Base-by-base conservation (phyloP, 768 basidiomycete genomes). In the Mycena vitilis region DNA sequence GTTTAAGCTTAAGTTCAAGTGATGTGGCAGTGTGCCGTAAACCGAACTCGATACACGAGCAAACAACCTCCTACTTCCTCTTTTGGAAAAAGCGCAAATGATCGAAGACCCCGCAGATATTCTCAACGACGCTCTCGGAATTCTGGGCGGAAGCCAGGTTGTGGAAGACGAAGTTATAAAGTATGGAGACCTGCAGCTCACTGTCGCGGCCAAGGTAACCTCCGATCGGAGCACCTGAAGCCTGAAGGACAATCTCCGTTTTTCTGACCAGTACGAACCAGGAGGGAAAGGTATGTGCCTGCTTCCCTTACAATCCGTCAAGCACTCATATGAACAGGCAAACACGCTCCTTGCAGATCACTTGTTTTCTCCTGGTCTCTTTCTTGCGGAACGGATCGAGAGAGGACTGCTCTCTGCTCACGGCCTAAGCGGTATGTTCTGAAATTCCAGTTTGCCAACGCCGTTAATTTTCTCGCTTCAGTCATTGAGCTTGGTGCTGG, bases 401-500 rank as follows among this genome's bases (percentile, higher is more conserved):
- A 76, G 84, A 62, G 83, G 84, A 0, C 73, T 87, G 7, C 74
- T 94, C 10, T 78, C 81, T 18, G 76, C 86, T 2, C 69, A 70
- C 5, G 78, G 79, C 15, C 79, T 77, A 63, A 82, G 81, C 54
- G 83, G 90, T 87, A 58, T 51, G 80, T 30, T 30, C 3, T 65
- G 11, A 8, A 10, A 23, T 11, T 15, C 5, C 51, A 62, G 20
- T 65, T 10, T 23, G 42, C 16, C 42, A 6, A 56, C 49, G 10
- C n/a, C 11, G 66, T n/a, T 40, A 25, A 59, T 51, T 52, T 9
- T 45, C n/a, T 34, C 51, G 34, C 7, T 54, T 8, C 44, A 91
- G 91, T 90, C 1, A 73, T 93, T n/a, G 92, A 94, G 75, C 85
- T 93, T 4, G 91, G 90, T 4, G 86, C 91, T 10, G 91, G 92